Base-by-base conservation (phyloP, 768 basidiomycete genomes). In the Lepiota venenata region DNA sequence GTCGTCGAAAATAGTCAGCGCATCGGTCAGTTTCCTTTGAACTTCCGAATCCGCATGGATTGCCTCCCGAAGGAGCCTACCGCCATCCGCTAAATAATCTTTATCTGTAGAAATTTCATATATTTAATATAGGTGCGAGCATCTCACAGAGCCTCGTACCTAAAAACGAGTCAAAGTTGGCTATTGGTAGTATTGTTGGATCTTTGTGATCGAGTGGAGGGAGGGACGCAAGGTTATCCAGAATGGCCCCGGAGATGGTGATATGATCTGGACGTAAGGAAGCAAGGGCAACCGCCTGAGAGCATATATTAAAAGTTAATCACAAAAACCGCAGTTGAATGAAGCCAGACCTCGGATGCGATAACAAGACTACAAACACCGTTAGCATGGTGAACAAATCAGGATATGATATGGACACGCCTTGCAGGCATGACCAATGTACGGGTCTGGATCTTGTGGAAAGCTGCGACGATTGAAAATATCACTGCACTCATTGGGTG, bases 351-450 rank as follows among this genome's bases (percentile, higher is more conserved):
- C 16, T 54, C 52, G n/a, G 38, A 32, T 20, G 44, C 22, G 35
- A 32, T 54, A 32, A 54, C 45, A 16, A 54, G 39, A 35, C 52
- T 54, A 29, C 25, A 22, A 3, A 4, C 22, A 20, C n/a, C 2
- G n/a, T 39, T 11, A 21, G 15, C 47, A 37, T 5, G n/a, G 37
- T 25, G 14, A 40, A 39, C 1, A 32, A 32, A 46, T 41, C 14
- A 36, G 41, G 22, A 44, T 14, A 50, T 21, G 18, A 11, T 50
- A 14, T 42, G 18, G 49, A 51, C 54, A 29, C 57, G 74, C 77
- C 79, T 80, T 18, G 77, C 79, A n/a, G 77, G 76, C 72, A 79
- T 75, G 9, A 79, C 73, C 10, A 73, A 61, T 1, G 78, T 80
- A 52, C 68, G 69, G 18, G 74, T 68, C 8, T 64, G 64, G 21